A percentile compares a stretch with the other conserved stretches of the same genome.
These are phyloP conservation scores for Macroventuria anomochaeta DNA, from an alignment of 2,329 filamentous ascomycete species.

Conservation along the genomic window DNA sequence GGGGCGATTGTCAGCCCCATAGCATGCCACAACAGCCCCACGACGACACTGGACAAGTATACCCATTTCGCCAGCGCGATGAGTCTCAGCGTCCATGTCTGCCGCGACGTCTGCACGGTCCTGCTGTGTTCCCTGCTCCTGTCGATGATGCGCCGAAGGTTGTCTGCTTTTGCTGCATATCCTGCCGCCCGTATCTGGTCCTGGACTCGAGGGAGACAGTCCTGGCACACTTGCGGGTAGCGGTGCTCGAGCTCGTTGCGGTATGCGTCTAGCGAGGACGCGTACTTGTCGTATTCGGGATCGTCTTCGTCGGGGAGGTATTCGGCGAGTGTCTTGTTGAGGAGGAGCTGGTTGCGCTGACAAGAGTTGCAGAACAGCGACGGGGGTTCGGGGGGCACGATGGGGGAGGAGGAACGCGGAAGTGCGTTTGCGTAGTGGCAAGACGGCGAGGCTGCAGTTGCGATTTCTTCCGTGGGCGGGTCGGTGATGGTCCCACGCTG, in stretches of 20 bases:
- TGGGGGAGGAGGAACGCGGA: constrained; percentile 37
- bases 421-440: constrained; percentile 34
- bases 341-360: constrained; percentile 85
- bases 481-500: constrained; percentile 90
- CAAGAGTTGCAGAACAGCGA: constrained; percentile 76
- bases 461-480: constrained; percentile 66
- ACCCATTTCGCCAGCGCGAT: constrained; percentile 54
- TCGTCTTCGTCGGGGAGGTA: constrained; percentile 74
- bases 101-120: constrained; percentile 41
- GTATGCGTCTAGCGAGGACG: constrained; percentile 73
- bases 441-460: constrained; percentile 26
- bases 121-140: constrained; percentile 50
- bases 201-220: constrained; percentile 78
- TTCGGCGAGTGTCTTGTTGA: constrained; percentile 76
- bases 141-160: constrained; percentile 76
- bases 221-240: constrained; percentile 86
- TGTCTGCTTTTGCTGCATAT: constrained; percentile 85
- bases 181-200: constrained; percentile 71
- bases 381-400: constrained; percentile 34
- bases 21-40: constrained; percentile 47
- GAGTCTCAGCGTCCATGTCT: constrained; percentile 52
- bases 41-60: constrained; percentile 50
- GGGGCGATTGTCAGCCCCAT: constrained; percentile 31
- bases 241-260: constrained; percentile 75
- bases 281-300: constrained; percentile 71